Conservation (phyloP, 2,329 filamentous ascomycete species). For the Phialophora tarda region DNA sequence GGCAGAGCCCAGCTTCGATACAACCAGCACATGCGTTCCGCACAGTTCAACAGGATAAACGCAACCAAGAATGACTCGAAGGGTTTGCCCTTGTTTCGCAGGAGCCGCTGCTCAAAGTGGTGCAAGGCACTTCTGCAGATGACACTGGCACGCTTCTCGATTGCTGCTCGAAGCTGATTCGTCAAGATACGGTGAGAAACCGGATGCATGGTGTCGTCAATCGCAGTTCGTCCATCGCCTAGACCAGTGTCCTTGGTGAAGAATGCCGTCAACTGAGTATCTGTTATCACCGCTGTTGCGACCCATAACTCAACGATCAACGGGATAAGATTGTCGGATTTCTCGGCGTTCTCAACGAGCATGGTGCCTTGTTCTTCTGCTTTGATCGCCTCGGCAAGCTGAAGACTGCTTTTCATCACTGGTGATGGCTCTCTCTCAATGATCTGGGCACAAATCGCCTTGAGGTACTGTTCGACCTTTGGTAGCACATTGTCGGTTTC, state of each 20-base stretch:
- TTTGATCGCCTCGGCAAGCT: conserved; percentile 17
- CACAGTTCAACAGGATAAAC: conserved; percentile 63
- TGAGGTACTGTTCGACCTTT: conserved; percentile 61
- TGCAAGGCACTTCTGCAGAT: conserved; percentile 63
- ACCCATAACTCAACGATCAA: conserved; percentile 63
- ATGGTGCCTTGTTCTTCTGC: conserved; percentile 11
- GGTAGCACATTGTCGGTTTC: conserved; percentile 50
- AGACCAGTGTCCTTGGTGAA: conserved; percentile 52
- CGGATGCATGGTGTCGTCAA: conserved; percentile 46
- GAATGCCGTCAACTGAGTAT: conserved; percentile 52
- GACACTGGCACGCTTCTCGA: conserved; percentile 60
- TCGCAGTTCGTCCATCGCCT: conserved; percentile 41
- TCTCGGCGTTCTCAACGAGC: conserved; percentile 3
- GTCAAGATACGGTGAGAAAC: conserved; percentile 58
- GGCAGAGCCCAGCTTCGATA: conserved; percentile 57
- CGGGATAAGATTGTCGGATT: conserved; percentile 54
- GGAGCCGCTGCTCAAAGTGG: conserved; percentile 63
- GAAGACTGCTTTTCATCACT: conserved; percentile 50
- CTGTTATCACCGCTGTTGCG: conserved; percentile 57
- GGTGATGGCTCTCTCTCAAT: conserved; percentile 55
- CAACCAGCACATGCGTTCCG: conserved; percentile 65
- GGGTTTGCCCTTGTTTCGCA: conserved; percentile 59
- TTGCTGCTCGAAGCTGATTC: conserved; percentile 60
- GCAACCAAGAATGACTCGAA: conserved; percentile 66
- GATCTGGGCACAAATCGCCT: conserved; percentile 51